Base-by-base conservation (phyloP, 2,329 filamentous ascomycete species). In the Geoglossum cookeanum region DNA sequence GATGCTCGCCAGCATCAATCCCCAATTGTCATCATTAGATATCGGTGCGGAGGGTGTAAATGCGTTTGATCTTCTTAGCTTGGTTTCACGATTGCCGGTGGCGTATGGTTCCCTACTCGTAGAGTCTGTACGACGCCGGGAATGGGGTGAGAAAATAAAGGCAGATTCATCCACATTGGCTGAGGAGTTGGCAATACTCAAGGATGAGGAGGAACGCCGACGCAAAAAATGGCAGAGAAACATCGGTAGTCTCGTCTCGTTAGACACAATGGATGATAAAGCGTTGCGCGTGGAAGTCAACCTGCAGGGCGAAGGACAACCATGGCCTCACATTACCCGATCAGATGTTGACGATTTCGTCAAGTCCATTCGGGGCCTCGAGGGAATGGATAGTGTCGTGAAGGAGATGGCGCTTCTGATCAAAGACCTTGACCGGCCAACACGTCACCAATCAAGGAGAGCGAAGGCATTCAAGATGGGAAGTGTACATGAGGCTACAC, bases 401-500 rank as follows among this genome's bases (percentile, higher is more conserved):
- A 76, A 82, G 9, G 87, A 94, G 55, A 75, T 97, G 37, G 73
- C 76, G 3, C 86, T 88, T 65, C 78, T 89, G 17, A 78, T 94
- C 59, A 81, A 83, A 60, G 89, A 94, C 57, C 75, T 97, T 13
- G 83, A 83, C 66, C 80, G 78, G 58, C 89, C 91, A 2, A 92
- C 87, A 0, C 88, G 85, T 63, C 87, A 92, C 67, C 90, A 94
- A 66, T 80, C 83, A 60, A 90, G 88, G 68, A 81, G 88, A 58
- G 80, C 92, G 5, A 94, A 91, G 68, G 89, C 88, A 4, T 97
- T 98, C 74, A 96, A 96, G 67, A 92, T 94, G 66, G 92, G 92
- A 15, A 97, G 92, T 66, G 79, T 97, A 42, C 89, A 96, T 64
- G 92, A 97, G 67, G 84, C 84, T n/a, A 81, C 80, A 2, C 78